These are phyloP conservation scores for Rhamnella rubrinervis DNA, from an alignment of 331 rosid species.

Conservation along the genomic window DNA sequence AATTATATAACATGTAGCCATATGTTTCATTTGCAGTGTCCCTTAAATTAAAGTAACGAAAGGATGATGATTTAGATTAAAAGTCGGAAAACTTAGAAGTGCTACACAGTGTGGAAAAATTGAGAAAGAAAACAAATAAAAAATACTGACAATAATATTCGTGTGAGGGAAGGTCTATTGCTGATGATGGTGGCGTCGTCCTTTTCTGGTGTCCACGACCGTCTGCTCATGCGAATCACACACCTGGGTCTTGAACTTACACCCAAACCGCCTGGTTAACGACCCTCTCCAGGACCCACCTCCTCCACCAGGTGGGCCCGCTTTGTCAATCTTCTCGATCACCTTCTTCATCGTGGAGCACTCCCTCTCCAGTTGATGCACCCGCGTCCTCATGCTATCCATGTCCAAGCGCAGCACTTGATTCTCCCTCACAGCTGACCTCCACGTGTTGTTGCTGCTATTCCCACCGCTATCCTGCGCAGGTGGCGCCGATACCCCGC, in stretches of 20 bases:
- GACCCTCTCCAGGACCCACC: conserved; percentile 48
- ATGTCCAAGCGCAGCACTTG: conserved; percentile 94
- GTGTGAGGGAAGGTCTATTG: conserved; percentile 16
- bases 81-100: too few relatives aligned
- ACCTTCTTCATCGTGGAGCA: conserved; percentile 86
- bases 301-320: conserved; percentile 14
- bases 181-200: conserved; percentile 47
- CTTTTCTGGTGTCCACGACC: conserved; percentile 63
- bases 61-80: too few relatives aligned
- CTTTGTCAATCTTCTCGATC: conserved; percentile 60
- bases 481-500: background rate
- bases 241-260: conserved; percentile 93
- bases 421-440: conserved; percentile 79
- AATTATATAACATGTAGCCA: too few relatives aligned
- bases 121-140: background rate
- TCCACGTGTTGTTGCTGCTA: conserved; percentile 51
- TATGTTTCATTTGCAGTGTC: too few relatives aligned
- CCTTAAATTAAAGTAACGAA: too few relatives aligned
- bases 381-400: conserved; percentile 99
- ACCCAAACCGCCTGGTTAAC: conserved; percentile 65
- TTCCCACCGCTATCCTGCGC: conserved; percentile 15
- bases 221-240: conserved; percentile 86
- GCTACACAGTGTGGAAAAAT: too few relatives aligned
- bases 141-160: background rate
- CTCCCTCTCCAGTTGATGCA: conserved; percentile 88